These are phyloP conservation scores for Wickerhamiella parazyma DNA, from an alignment of 805 yeast genomes.

Conservation along the genomic window DNA sequence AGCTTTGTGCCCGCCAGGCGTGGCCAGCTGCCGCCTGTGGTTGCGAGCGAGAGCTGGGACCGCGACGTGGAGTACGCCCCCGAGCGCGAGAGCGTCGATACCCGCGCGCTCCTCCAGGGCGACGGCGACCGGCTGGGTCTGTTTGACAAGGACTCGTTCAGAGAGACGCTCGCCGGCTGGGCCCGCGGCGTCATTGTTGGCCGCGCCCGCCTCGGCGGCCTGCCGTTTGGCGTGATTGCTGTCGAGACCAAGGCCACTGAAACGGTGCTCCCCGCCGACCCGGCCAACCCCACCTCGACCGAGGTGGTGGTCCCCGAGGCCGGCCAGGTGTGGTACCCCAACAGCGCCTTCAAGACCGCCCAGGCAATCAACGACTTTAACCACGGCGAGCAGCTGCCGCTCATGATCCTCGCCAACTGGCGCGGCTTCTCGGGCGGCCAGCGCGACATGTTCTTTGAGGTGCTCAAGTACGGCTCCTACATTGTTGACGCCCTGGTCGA, in stretches of 20 bases:
- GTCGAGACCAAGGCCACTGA: constrained; percentile 89
- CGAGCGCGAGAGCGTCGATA: constrained; percentile 64
- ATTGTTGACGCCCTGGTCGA: constrained; percentile 95
- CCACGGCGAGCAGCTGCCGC: constrained; percentile 93
- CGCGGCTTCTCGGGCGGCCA: constrained; percentile 99
- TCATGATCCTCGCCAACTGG: constrained; percentile 98
- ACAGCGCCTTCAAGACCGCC: constrained; percentile 97
- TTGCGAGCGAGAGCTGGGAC: constrained; percentile 76
- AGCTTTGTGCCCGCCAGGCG: constrained; percentile 88
- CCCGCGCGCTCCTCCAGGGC: constrained; percentile 90
- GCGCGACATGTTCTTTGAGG: constrained; percentile 98
- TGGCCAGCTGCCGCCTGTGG: constrained; percentile 78
- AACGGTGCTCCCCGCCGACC: constrained; percentile 90
- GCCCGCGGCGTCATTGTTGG: constrained; percentile 98
- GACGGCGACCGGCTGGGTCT: constrained; percentile 57
- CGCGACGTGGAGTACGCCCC: constrained; percentile 80
- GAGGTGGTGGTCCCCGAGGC: constrained; percentile 85
- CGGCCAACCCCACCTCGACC: constrained; percentile 92
- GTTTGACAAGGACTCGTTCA: constrained; percentile 87
- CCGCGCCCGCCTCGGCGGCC: constrained; percentile 97
- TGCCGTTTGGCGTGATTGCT: constrained; percentile 95
- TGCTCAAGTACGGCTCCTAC: constrained; percentile 88
- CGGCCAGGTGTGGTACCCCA: constrained; percentile 99
- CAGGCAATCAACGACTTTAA: constrained; percentile 97
- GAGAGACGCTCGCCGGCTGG: constrained; percentile 96